These are phyloP conservation scores for Penicillium sp. DNA, from an alignment of 2,329 filamentous ascomycete genomes.

Conservation along the genomic window DNA sequence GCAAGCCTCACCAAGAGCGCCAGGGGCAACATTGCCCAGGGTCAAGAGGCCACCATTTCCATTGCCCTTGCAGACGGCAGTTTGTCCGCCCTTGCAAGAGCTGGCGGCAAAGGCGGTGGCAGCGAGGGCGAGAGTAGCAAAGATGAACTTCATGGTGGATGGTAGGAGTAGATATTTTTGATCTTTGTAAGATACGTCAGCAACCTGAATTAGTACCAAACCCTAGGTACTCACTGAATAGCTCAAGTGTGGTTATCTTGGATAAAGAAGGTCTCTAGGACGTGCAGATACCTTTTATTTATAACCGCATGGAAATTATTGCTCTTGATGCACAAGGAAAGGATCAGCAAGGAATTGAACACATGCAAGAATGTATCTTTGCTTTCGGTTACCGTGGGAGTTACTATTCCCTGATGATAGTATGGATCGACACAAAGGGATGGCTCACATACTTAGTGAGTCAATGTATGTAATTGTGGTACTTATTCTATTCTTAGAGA, in stretches of 20 bases:
- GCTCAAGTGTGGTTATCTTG: not conserved
- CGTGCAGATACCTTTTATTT: not conserved
- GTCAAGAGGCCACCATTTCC: conserved; percentile 5
- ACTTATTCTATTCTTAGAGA: not conserved
- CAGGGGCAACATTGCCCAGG: conserved; percentile 7
- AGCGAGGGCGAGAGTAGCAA: not conserved
- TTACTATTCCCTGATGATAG: not conserved
- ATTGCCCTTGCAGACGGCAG: conserved; percentile 7
- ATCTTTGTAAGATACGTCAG: not conserved
- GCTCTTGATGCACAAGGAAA: not conserved
- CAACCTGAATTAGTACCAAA: not conserved
- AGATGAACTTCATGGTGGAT: conserved; percentile 1
- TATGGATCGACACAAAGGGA: not conserved
- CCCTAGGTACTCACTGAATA: not conserved
- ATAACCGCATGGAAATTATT: not conserved
- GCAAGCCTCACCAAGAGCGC: conserved; percentile 4
- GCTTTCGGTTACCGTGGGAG: not conserved
- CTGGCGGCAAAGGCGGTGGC: not conserved
- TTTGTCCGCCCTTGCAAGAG: conserved; percentile 1
- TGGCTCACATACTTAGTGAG: not conserved
- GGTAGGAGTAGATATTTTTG: not conserved
- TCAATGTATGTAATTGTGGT: not conserved
- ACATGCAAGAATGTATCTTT: not conserved
- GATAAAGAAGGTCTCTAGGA: too few species aligned
- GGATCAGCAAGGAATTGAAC: not conserved